phyloP scores from a whole-genome alignment of 306 rosid species.

The Corylus americana region DNA sequence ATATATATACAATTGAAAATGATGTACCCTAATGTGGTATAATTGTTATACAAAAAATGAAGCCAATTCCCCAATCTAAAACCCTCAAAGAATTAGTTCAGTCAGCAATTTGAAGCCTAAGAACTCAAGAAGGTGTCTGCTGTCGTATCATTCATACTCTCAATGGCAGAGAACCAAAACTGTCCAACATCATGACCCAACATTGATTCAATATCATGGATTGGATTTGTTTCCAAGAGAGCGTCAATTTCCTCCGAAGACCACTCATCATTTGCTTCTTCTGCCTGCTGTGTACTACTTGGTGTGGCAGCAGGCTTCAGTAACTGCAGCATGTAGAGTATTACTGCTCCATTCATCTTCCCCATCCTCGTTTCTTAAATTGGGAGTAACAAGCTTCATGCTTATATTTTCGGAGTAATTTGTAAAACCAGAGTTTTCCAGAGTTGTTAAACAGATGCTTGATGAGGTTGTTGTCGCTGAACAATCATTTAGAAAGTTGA shows the following conservation, averaged over 20 bases:
- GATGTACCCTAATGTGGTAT: no score
- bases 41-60: no score
- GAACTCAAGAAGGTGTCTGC: not conserved
- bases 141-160: conserved; percentile 62
- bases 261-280: conserved; percentile 40
- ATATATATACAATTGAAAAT: no score
- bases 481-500: conserved; percentile 61
- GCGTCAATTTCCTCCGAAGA: conserved; percentile 59
- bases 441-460: conserved; percentile 41
- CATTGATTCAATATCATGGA: conserved; percentile 21
- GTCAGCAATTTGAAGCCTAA: no score
- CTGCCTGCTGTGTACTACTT: conserved; percentile 29
- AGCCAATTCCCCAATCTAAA: not conserved
- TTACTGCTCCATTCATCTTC: conserved; percentile 20
- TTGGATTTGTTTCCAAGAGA: conserved; percentile 33
- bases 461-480: conserved; percentile 29
- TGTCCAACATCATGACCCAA: conserved; percentile 28
- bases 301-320: not conserved
- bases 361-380: conserved; percentile 13
- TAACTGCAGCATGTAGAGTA: not conserved
- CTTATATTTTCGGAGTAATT: conserved; percentile 59
- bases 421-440: conserved; percentile 48
- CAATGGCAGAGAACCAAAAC: conserved; percentile 20
- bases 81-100: not conserved
- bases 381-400: not conserved